These are phyloP conservation scores for Aspergillus novoparasiticus DNA, from an alignment of 2,329 filamentous ascomycete genomes.

Conservation along the genomic window DNA sequence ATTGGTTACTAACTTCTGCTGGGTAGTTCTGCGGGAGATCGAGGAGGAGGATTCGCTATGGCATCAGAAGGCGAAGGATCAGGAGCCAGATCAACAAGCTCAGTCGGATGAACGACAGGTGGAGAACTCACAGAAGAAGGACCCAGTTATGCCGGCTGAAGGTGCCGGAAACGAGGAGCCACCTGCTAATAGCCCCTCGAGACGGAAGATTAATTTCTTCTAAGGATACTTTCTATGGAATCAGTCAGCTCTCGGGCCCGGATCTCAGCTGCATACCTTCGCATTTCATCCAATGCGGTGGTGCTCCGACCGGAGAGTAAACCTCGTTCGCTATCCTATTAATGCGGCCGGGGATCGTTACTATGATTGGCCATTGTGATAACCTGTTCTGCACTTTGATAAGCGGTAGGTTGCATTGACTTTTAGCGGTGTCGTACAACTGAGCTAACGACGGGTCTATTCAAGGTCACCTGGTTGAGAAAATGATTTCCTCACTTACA, in stretches of 20 bases:
- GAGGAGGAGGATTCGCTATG: constrained; percentile 43
- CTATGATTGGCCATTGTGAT: not conserved
- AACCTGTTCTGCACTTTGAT: not conserved
- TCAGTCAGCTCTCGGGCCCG: not conserved
- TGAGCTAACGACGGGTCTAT: not conserved
- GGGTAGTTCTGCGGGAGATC: constrained; percentile 41
- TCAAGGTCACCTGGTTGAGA: not conserved
- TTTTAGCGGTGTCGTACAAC: not conserved
- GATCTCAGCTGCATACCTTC: not conserved
- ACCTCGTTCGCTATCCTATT: not conserved
- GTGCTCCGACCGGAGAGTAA: not conserved
- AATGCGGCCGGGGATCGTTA: not conserved
- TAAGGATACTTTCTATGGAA: constrained; percentile 13
- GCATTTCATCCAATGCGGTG: not conserved
- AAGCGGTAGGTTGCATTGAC: not conserved
- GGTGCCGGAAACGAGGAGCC: constrained; percentile 15
- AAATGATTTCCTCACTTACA: not conserved
- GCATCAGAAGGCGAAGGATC: constrained; percentile 31
- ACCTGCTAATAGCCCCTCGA: constrained; percentile 18
- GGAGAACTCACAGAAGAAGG: constrained; percentile 18
- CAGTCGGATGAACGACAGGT: constrained; percentile 14
- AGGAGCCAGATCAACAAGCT: constrained; percentile 12
- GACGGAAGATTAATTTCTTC: constrained; percentile 35
- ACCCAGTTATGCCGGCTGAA: constrained; percentile 17
- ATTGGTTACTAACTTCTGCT: constrained; percentile 3